phyloP scores from a whole-genome alignment of 225 moss, liverwort and hornwort genomes.

The Marchantia polymorpha region DNA sequence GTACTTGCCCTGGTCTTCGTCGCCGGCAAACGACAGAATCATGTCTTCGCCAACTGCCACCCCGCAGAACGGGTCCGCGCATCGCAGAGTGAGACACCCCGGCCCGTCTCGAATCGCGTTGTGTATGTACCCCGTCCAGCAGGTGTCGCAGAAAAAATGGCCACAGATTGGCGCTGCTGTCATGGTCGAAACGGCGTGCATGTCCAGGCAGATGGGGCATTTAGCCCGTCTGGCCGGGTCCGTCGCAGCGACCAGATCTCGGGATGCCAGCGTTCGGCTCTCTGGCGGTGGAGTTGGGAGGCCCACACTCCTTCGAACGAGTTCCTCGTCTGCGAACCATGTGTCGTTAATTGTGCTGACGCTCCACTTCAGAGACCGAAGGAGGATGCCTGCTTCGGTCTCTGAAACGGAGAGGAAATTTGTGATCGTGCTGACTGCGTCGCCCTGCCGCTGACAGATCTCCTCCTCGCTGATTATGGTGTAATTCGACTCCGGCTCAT shows the following conservation, averaged over 20 bases:
- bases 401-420: slow-evolving; percentile 72
- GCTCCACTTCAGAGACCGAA: slow-evolving; percentile 91
- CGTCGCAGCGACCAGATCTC: slow-evolving; percentile 33
- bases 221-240: slow-evolving; percentile 51
- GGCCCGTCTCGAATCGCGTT: slow-evolving; percentile 89
- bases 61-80: slow-evolving; percentile 89
- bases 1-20: slow-evolving; percentile 73
- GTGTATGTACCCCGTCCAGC: slow-evolving; percentile 94
- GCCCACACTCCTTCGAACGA: slow-evolving; percentile 70
- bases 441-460: slow-evolving; percentile 72
- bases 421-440: slow-evolving; percentile 69
- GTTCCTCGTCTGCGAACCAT: slow-evolving; percentile 89
- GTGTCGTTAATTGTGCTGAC: slow-evolving; percentile 92
- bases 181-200: slow-evolving; percentile 41
- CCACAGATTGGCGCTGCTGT: slow-evolving; percentile 63
- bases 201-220: slow-evolving; percentile 82
- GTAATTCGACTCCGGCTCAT: slow-evolving; percentile 61
- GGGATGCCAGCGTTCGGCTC: slow-evolving; percentile 31
- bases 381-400: slow-evolving; percentile 76
- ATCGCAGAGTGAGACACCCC: slow-evolving; percentile 83
- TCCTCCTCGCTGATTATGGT: slow-evolving; percentile 86
- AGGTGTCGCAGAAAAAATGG: slow-evolving; percentile 91
- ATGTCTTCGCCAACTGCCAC: slow-evolving; percentile 90
- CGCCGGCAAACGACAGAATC: slow-evolving; percentile 63
- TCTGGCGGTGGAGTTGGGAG: slow-evolving; percentile 45